Base-by-base conservation (phyloP, 2,329 filamentous ascomycete genomes). In the Neoscytalidium dimidiatum region DNA sequence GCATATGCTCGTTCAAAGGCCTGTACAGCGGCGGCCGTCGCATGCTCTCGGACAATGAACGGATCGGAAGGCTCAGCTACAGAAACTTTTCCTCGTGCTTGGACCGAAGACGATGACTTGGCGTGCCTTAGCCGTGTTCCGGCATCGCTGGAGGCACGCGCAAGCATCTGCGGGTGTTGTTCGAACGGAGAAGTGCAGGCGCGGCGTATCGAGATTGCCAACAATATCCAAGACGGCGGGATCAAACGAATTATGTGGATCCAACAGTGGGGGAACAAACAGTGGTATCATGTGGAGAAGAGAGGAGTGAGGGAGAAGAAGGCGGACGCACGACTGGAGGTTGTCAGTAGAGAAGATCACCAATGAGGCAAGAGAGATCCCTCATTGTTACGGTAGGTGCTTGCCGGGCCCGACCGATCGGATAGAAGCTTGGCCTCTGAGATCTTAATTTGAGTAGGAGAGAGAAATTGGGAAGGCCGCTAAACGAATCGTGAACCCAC, bases 41-140 rank as follows among this genome's bases (percentile, higher is more conserved):
- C 77, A 66, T 79, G 76, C 38, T 76, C 71, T 58, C 74, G 72
- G 29, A 72, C 71, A 6, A 72, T 64, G 21, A 72, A 70, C 1
- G 71, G 71, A 62, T 77, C 71, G 13, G 72, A 48, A 3, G 67
- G 66, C 31, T 74, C 72, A 9, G 67, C 66, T 19, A n/a, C 43
- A 13, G 43, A n/a, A 31, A 14, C 28, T 13, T 28, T 64, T 14
- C 26, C 29, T 46, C 67, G 70, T 48, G 72, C 72, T 48, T 73
- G 73, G 21, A 73, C 71, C 1, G 71, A 75, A 3, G 75, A 74
- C 3, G 71, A 66, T 7, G 76, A 78, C 66, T 77, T 78, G 44
- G 75, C 77, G 49, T 74, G 75, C 44, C 75, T 75, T 8, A 78
- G 70, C 66, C 74, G 76, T 9, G 70, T 73, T 52, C 73, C 73